phyloP scores from a whole-genome alignment of 2,329 filamentous ascomycete genomes.

The Leptographium radiaticola region DNA sequence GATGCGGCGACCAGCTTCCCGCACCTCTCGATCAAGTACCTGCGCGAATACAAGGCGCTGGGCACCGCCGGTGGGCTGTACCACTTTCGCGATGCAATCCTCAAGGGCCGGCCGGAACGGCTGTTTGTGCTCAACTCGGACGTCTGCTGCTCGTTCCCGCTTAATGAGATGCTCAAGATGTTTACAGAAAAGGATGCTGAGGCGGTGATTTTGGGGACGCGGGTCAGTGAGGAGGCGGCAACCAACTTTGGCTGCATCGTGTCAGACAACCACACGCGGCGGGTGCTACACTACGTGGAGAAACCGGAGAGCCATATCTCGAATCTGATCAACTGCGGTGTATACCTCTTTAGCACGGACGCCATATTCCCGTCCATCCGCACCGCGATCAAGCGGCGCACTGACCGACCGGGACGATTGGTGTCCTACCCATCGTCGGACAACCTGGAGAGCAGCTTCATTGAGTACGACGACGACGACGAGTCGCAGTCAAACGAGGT shows the following conservation, averaged over 20 bases:
- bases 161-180: constrained; percentile 88
- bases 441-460: constrained; percentile 61
- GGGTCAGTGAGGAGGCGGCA: constrained; percentile 80
- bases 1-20: constrained; percentile 75
- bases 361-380: constrained; percentile 94
- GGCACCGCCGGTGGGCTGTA: constrained; percentile 94
- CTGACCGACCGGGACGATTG: constrained; percentile 69
- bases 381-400: constrained; percentile 87
- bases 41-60: constrained; percentile 92
- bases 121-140: constrained; percentile 98
- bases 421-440: constrained; percentile 94
- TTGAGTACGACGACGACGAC: constrained; percentile 48
- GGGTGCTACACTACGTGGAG: constrained; percentile 97
- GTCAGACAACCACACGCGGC: constrained; percentile 82
- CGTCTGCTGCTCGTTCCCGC: constrained; percentile 96
- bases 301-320: constrained; percentile 97
- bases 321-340: constrained; percentile 97
- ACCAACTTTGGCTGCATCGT: constrained; percentile 98
- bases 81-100: constrained; percentile 97
- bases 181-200: constrained; percentile 94
- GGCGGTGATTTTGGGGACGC: constrained; percentile 87
- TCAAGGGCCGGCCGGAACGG: constrained; percentile 87
- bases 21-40: constrained; percentile 80
- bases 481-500: constrained; percentile 68
- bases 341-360: constrained; percentile 93